Percentiles rank a stretch among this genome's conserved stretches.
Conservation (phyloP, 257 asterid genomes). For the Gardenia jasminoides region DNA sequence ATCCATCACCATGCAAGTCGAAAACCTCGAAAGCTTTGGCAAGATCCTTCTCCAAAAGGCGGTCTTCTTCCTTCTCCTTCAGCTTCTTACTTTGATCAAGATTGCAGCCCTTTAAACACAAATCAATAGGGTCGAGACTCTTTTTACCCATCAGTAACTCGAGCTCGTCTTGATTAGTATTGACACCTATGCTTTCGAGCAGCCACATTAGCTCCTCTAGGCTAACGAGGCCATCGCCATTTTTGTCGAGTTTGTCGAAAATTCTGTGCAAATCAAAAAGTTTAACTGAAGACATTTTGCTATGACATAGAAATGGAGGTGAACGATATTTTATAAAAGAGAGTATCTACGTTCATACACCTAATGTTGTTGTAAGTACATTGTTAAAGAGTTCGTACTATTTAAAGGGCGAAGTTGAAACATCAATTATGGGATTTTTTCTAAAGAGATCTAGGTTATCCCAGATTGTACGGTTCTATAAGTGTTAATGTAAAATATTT, state of each 20-base stretch:
- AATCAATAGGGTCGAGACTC: conserved; percentile 41
- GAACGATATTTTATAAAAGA: no score
- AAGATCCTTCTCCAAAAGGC: conserved; percentile 39
- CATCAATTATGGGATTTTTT: background rate
- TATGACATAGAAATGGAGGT: no score
- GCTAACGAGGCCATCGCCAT: conserved; percentile 44
- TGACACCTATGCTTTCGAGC: conserved; percentile 36
- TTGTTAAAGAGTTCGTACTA: no score
- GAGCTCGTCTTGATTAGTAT: conserved; percentile 46
- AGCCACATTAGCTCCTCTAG: conserved; percentile 44
- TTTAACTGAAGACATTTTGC: conserved; percentile 38
- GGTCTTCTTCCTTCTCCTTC: background rate
- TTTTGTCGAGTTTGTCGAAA: conserved; percentile 53
- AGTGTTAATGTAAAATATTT: no score
- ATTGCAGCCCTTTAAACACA: conserved; percentile 28
- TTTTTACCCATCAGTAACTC: conserved; percentile 41
- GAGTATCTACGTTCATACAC: no score
- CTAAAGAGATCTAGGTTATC: background rate
- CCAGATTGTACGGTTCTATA: background rate
- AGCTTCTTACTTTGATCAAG: background rate
- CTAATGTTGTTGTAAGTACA: no score
- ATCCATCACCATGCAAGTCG: conserved; percentile 56
- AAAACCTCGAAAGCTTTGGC: conserved; percentile 50
- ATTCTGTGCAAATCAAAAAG: conserved; percentile 44
- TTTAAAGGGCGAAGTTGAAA: no score